A percentile compares a stretch with the other conserved stretches of the same genome.
Evolutionary conservation across 2,329 filamentous ascomycete genomes (phyloP).

Genomic region (Aurifilum marmelostoma): DNA sequence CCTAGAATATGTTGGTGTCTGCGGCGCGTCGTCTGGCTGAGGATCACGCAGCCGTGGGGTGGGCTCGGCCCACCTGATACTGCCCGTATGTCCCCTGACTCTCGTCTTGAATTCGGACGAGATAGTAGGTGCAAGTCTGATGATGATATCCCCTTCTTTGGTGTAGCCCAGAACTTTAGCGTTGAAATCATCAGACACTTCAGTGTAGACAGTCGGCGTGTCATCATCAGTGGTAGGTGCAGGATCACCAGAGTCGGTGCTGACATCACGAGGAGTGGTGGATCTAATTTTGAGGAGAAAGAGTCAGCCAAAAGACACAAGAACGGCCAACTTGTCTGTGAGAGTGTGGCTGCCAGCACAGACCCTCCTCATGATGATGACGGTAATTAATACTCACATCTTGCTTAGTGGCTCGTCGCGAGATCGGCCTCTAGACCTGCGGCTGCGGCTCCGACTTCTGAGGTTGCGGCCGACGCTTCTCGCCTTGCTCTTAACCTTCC

Average conservation of each 20-base stretch:
- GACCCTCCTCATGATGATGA: not conserved
- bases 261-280: conserved; percentile 20
- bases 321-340: not conserved
- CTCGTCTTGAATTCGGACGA: conserved; percentile 16
- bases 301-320: not conserved
- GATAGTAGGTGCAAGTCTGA: conserved; percentile 21
- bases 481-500: conserved; percentile 39
- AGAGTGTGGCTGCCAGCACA: no score
- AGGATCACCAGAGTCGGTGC: conserved; percentile 15
- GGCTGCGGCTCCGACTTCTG: conserved; percentile 34
- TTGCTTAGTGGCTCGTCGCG: conserved; percentile 23
- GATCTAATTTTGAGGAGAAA: conserved; percentile 10
- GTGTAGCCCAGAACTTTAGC: conserved; percentile 28
- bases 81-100: not conserved
- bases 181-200: conserved; percentile 22
- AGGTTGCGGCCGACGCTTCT: conserved; percentile 36
- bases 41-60: not conserved
- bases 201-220: not conserved
- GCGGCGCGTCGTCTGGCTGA: not conserved
- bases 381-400: conserved; percentile 18
- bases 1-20: not conserved
- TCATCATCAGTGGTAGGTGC: conserved; percentile 12
- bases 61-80: conserved; percentile 26
- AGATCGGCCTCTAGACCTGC: conserved; percentile 18
- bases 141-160: conserved; percentile 27